phyloP scores from a whole-genome alignment of 177 flowering plant species.

The Vitis hybrid region DNA sequence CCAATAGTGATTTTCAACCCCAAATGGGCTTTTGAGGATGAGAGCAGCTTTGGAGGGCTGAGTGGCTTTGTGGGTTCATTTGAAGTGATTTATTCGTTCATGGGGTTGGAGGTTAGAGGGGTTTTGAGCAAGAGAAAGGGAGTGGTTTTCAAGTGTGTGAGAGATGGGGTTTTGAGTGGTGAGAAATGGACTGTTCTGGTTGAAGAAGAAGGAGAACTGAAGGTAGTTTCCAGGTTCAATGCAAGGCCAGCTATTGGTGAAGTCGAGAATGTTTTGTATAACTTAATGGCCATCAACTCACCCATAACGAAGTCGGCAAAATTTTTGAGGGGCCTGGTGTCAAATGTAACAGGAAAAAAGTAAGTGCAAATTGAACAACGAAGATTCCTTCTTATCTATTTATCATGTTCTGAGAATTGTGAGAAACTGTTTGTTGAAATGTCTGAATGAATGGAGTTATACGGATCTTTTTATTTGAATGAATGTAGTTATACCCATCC shows the following conservation, averaged over 20 bases:
- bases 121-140: conserved; percentile 74
- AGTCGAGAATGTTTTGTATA: conserved; percentile 86
- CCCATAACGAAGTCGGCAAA: conserved; percentile 83
- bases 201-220: conserved; percentile 71
- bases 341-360: conserved; percentile 71
- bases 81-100: conserved; percentile 81
- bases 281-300: conserved; percentile 79
- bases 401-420: no score
- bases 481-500: not conserved
- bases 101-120: conserved; percentile 83
- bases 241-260: conserved; percentile 69
- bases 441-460: not conserved
- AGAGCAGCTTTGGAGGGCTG: conserved; percentile 51
- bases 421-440: conserved; percentile 9
- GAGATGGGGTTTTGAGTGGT: conserved; percentile 62
- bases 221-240: conserved; percentile 63
- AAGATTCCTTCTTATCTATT: no score
- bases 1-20: conserved; percentile 85
- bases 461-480: not conserved
- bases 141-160: conserved; percentile 61
- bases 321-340: conserved; percentile 69
- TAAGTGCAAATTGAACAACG: conserved; percentile 13
- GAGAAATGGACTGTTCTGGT: conserved; percentile 73
- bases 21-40: conserved; percentile 74
- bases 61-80: conserved; percentile 67